Evolutionary conservation across 225 moss, liverwort and hornwort species (phyloP).

Genomic region (Physcomitrium patens): DNA sequence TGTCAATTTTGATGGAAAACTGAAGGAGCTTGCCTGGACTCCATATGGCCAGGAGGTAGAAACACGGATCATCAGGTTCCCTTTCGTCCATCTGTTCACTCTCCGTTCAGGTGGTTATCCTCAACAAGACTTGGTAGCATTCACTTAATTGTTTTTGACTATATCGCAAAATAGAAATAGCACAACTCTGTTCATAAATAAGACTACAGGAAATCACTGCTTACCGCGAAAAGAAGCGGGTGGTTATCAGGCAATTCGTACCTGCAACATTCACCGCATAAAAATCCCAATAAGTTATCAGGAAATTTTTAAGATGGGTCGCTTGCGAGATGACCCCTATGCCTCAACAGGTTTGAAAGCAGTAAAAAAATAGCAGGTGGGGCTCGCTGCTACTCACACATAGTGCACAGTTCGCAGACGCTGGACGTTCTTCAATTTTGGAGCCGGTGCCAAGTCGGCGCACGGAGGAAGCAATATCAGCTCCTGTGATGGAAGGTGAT

Average conservation of each 20-base stretch:
- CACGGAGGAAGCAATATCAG: constrained; percentile 64
- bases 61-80: constrained; percentile 80
- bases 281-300: constrained; percentile 2
- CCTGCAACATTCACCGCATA: constrained; percentile 40
- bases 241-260: constrained; percentile 73
- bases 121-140: neutral
- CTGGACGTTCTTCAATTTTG: constrained; percentile 57
- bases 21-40: constrained; percentile 64
- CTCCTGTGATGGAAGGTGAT: constrained; percentile 52
- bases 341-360: too few relatives aligned
- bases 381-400: constrained; percentile 46
- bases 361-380: neutral
- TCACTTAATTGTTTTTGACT: constrained; percentile 16
- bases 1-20: neutral
- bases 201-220: neutral
- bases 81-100: constrained; percentile 74
- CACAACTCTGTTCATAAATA: neutral
- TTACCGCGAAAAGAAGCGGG: constrained; percentile 64
- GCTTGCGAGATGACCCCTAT: neutral
- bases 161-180: constrained; percentile 10
- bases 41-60: constrained; percentile 85
- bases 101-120: constrained; percentile 19
- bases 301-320: neutral
- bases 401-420: constrained; percentile 66
- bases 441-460: constrained; percentile 46